Percentiles rank a stretch among this genome's conserved stretches.
phyloP scores from a whole-genome alignment of 176 grass and related monocot species.

The Poa annua region DNA sequence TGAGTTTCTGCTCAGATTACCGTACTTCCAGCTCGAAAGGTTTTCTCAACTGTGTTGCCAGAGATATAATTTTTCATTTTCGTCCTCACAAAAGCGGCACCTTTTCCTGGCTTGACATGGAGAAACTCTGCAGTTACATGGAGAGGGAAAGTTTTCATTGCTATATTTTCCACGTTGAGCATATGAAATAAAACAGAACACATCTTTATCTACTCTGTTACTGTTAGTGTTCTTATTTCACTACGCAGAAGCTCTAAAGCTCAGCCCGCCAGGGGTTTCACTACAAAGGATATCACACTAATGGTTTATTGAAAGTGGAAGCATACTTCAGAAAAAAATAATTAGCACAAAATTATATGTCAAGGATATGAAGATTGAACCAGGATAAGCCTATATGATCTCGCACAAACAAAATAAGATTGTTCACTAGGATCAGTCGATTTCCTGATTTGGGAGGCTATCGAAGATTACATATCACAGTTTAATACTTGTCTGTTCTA shows the following conservation, averaged over 20 bases:
- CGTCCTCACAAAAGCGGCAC: slow-evolving; percentile 95
- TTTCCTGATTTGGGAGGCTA: not conserved
- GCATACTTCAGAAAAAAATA: not conserved
- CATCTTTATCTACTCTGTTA: not conserved
- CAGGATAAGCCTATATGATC: not conserved
- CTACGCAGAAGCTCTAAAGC: not conserved
- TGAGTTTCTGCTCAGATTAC: slow-evolving; percentile 60
- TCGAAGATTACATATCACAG: not conserved
- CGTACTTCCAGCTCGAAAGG: slow-evolving; percentile 97
- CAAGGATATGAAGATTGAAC: not conserved
- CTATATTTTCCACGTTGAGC: not conserved
- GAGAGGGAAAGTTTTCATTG: not conserved
- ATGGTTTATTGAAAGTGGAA: not conserved
- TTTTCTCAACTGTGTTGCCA: slow-evolving; percentile 97
- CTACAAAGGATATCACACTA: not conserved
- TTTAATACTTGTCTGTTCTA: not conserved
- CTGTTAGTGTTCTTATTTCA: not conserved
- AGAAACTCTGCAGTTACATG: slow-evolving; percentile 76
- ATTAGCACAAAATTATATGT: not conserved
- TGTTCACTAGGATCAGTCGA: not conserved
- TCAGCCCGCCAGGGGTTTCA: not conserved
- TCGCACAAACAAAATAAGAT: not conserved
- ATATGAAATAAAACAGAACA: not conserved
- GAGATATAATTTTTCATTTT: slow-evolving; percentile 89
- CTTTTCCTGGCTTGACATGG: slow-evolving; percentile 98